These are phyloP conservation scores for Kandelia obovata DNA, from an alignment of 345 rosid genomes.

Conservation along the genomic window DNA sequence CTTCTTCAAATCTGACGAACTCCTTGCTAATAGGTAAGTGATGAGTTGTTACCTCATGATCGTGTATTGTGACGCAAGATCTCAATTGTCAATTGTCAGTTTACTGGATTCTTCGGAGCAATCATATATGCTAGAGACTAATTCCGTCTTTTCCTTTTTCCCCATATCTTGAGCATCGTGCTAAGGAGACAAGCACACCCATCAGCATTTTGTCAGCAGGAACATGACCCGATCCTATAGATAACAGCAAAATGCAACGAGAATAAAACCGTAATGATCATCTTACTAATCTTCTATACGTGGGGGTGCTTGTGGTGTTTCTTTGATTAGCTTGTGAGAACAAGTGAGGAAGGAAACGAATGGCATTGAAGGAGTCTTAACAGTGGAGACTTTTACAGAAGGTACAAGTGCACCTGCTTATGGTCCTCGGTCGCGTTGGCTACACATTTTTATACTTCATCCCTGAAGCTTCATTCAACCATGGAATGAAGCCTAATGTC, in stretches of 20 bases:
- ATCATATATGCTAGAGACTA: slow-evolving; percentile 15
- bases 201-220: not conserved
- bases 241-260: slow-evolving; percentile 21
- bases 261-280: slow-evolving; percentile 4
- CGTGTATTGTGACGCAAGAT: not conserved
- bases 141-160: not conserved
- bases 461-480: slow-evolving; percentile 65
- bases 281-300: not conserved
- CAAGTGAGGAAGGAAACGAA: not conserved
- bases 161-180: not conserved
- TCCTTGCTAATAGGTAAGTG: too few relatives aligned
- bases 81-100: not conserved
- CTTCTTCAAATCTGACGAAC: too few relatives aligned
- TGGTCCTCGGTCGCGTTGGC: slow-evolving; percentile 46
- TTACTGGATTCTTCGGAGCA: not conserved
- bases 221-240: slow-evolving; percentile 26
- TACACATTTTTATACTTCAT: slow-evolving; percentile 54
- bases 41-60: too few relatives aligned
- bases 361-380: slow-evolving; percentile 8
- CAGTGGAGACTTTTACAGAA: slow-evolving; percentile 2
- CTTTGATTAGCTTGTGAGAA: not conserved
- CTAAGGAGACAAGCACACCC: not conserved
- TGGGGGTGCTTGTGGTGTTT: not conserved
- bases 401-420: slow-evolving; percentile 53
- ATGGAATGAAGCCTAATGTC: slow-evolving; percentile 71